phyloP scores from a whole-genome alignment of 2,329 filamentous ascomycete genomes.

The Neonectria faginata region DNA sequence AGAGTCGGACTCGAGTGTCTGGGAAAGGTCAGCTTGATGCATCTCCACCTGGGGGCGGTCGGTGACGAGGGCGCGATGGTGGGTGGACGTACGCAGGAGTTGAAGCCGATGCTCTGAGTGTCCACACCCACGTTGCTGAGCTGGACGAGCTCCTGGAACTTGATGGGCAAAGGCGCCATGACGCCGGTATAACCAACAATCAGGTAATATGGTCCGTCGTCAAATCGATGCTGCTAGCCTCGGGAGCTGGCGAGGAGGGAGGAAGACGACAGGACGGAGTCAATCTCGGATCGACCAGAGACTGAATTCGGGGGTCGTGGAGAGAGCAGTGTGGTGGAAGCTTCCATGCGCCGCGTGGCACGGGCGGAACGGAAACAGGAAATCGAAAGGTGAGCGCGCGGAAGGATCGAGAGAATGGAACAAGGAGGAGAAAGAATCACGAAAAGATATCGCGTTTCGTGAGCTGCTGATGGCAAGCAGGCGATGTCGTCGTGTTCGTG shows the following conservation, averaged over 20 bases:
- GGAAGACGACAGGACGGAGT: constrained; percentile 31
- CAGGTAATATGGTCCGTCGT: constrained; percentile 40
- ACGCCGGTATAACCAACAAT: constrained; percentile 49
- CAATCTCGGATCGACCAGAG: constrained; percentile 44
- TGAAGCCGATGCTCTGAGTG: constrained; percentile 75
- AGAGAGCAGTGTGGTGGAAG: constrained; percentile 46
- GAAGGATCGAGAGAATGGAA: constrained; percentile 36
- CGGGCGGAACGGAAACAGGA: constrained; percentile 27
- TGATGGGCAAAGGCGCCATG: constrained; percentile 84
- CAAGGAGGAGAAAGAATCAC: constrained; percentile 33
- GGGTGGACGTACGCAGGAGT: constrained; percentile 75
- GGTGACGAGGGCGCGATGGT: constrained; percentile 27
- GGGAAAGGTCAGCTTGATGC: constrained; percentile 38
- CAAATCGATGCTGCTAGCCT: constrained; percentile 43
- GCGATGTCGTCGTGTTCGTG: constrained; percentile 39
- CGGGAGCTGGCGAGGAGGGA: constrained; percentile 32
- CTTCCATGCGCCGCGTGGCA: constrained; percentile 55
- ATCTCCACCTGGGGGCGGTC: constrained; percentile 3
- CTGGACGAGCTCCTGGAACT: constrained; percentile 91
- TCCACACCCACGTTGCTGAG: constrained; percentile 63
- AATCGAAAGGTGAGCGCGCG: constrained; percentile 29
- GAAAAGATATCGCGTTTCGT: constrained; percentile 38
- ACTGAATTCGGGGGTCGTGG: constrained; percentile 42
- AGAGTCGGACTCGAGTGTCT: constrained; percentile 98
- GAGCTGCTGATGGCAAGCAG: constrained; percentile 45